Evolutionary conservation across 331 rosid genomes (phyloP).

Genomic region (Malus hybrid): DNA sequence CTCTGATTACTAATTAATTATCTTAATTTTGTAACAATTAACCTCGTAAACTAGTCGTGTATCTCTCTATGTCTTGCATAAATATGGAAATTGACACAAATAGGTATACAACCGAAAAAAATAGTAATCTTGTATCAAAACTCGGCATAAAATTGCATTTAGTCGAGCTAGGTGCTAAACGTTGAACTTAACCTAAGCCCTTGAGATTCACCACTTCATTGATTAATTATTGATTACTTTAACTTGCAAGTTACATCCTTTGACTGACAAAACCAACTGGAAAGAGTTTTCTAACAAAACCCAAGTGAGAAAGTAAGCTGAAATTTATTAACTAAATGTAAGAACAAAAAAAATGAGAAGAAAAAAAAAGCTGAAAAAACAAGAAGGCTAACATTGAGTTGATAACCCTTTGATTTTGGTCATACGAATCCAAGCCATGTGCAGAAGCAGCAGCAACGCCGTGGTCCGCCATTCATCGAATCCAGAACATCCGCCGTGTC

Average conservation of each 20-base stretch:
- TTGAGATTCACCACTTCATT: constrained; percentile 39
- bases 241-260: neutral
- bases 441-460: constrained; percentile 15
- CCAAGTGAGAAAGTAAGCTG: neutral
- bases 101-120: neutral
- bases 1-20: no score
- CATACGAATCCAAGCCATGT: constrained; percentile 10
- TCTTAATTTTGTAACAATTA: neutral
- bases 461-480: constrained; percentile 34
- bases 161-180: neutral
- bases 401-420: neutral
- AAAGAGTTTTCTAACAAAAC: neutral
- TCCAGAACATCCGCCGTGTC: constrained; percentile 65
- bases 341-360: neutral
- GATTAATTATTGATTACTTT: neutral
- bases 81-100: neutral
- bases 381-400: neutral
- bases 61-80: no score
- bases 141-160: neutral
- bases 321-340: neutral
- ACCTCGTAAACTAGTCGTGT: neutral
- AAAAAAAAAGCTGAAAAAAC: neutral
- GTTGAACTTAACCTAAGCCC: neutral
- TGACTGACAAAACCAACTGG: neutral
- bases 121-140: neutral